phyloP scores from a whole-genome alignment of 345 rosid genomes.

The Dipteronia sinensis region DNA sequence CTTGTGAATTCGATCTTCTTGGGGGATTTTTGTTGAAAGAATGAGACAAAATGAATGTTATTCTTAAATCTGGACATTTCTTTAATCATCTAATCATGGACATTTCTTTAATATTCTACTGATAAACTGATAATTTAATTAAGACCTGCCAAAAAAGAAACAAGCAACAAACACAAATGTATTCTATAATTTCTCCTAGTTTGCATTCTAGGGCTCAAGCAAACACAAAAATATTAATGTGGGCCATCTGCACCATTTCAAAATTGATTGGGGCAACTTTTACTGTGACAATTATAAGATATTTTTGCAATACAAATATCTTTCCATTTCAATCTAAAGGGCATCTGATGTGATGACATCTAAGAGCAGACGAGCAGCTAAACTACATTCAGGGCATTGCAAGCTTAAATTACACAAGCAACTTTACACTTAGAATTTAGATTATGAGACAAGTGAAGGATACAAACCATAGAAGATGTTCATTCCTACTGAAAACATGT shows the following conservation, averaged over 20 bases:
- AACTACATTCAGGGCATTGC: not conserved
- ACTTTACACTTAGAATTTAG: slow-evolving; percentile 1
- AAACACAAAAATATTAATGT: slow-evolving; percentile 5
- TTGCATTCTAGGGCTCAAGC: no score
- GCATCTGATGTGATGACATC: not conserved
- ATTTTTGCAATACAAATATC: not conserved
- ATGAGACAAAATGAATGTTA: not conserved
- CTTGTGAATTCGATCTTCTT: not conserved
- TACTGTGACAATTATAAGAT: not conserved
- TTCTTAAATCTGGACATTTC: not conserved
- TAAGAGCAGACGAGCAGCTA: not conserved
- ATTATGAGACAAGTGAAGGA: not conserved
- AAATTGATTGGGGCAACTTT: not conserved
- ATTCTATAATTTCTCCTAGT: no score
- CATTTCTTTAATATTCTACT: not conserved
- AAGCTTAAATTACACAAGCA: not conserved
- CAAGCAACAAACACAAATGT: not conserved
- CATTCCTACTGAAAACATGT: slow-evolving; percentile 22
- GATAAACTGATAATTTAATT: not conserved
- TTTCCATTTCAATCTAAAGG: not conserved
- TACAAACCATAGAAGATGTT: slow-evolving; percentile 26
- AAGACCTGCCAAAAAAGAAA: not conserved
- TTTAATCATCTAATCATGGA: not conserved
- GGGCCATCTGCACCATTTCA: not conserved
- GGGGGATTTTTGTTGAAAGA: not conserved